These are phyloP conservation scores for Wakefieldia striispora DNA, from an alignment of 768 basidiomycete genomes.

Conservation along the genomic window DNA sequence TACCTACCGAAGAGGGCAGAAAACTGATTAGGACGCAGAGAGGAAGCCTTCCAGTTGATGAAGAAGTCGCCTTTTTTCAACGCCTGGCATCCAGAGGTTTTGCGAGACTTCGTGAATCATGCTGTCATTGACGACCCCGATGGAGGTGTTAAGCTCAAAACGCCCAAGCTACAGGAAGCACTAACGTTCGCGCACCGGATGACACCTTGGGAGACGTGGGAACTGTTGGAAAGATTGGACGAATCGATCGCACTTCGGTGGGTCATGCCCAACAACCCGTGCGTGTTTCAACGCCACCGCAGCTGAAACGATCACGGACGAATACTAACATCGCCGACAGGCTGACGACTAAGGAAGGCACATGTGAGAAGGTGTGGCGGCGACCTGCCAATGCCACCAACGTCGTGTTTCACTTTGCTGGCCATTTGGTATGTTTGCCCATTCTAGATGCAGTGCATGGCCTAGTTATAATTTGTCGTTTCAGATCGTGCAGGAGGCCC, in stretches of 20 bases:
- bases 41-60: slow-evolving; percentile 56
- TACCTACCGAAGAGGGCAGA: background rate
- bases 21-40: slow-evolving; percentile 34
- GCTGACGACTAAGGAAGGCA: slow-evolving; percentile 7
- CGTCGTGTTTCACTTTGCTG: slow-evolving; percentile 23
- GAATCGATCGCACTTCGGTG: slow-evolving; percentile 27
- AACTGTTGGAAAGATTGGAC: slow-evolving; percentile 25
- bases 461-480: background rate
- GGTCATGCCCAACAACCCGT: slow-evolving; percentile 27
- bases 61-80: slow-evolving; percentile 61
- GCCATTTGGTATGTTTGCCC: slow-evolving; percentile 27
- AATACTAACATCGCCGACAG: slow-evolving; percentile 9
- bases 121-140: slow-evolving; percentile 40
- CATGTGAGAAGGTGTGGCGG: slow-evolving; percentile 27
- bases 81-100: slow-evolving; percentile 63
- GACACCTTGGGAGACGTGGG: slow-evolving; percentile 26
- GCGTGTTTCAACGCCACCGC: background rate
- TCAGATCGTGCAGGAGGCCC: slow-evolving; percentile 31
- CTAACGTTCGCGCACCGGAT: slow-evolving; percentile 52
- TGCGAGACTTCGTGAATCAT: slow-evolving; percentile 59
- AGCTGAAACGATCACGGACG: background rate
- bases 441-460: background rate
- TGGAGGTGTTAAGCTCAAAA: slow-evolving; percentile 59
- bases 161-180: slow-evolving; percentile 63
- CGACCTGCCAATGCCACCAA: slow-evolving; percentile 31